Evolutionary conservation across 2,329 filamentous ascomycete species (phyloP).

Genomic region (Rosellinia necatrix): DNA sequence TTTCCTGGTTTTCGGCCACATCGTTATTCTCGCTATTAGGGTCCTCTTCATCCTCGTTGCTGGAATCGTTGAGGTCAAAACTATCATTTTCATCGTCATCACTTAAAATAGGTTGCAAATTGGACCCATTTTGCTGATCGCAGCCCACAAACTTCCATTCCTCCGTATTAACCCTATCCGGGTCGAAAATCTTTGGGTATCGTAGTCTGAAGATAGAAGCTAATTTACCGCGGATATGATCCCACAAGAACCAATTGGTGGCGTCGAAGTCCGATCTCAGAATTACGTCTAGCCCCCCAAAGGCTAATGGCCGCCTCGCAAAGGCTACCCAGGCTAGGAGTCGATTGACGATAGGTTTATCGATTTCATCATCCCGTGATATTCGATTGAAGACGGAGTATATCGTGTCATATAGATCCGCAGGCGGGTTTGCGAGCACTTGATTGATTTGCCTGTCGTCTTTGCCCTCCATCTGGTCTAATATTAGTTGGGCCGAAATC

Average conservation of each 20-base stretch:
- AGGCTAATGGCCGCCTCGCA: constrained; percentile 2
- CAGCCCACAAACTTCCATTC: background rate
- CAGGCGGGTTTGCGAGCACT: constrained; percentile 8
- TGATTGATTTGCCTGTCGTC: constrained; percentile 12
- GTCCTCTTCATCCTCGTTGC: constrained; percentile 2
- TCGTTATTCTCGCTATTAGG: background rate
- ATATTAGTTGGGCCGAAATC: constrained; percentile 1
- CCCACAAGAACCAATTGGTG: constrained; percentile 12
- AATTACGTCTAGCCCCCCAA: constrained; percentile 8
- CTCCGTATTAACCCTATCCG: background rate
- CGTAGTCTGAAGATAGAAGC: constrained; percentile 7
- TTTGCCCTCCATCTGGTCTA: constrained; percentile 14
- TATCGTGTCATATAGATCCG: constrained; percentile 9
- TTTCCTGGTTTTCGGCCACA: background rate
- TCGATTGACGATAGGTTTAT: constrained; percentile 4
- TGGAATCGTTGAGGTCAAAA: constrained; percentile 10
- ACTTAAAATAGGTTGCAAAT: background rate
- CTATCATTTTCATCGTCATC: constrained; percentile 1
- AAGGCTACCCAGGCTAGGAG: constrained; percentile 12
- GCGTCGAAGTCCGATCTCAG: constrained; percentile 6
- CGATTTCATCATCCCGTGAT: constrained; percentile 10
- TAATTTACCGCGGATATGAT: constrained; percentile 7
- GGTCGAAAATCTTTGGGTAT: constrained; percentile 4
- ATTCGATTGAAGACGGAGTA: constrained; percentile 12
- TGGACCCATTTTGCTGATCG: background rate